Conservation (phyloP, 2,329 filamentous ascomycete genomes). For the Aspergillus sp. region DNA sequence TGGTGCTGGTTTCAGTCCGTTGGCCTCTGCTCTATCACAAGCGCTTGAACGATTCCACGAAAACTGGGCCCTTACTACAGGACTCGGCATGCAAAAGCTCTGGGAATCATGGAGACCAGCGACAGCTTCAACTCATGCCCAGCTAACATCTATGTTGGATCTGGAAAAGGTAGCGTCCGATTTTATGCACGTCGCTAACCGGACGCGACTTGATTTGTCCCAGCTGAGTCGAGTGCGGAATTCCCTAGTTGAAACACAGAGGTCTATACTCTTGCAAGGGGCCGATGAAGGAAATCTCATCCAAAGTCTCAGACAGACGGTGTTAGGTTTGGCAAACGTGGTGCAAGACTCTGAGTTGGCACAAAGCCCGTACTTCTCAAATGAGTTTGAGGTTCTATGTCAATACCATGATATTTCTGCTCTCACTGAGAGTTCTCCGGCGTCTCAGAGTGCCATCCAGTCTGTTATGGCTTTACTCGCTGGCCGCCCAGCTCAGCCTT, state of each 20-base stretch:
- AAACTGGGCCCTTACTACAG: conserved; percentile 71
- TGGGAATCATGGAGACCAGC: conserved; percentile 72
- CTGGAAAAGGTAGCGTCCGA: conserved; percentile 36
- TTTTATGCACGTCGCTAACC: conserved; percentile 38
- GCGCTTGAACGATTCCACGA: conserved; percentile 60
- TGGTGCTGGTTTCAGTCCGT: conserved; percentile 23
- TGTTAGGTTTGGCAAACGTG: conserved; percentile 34
- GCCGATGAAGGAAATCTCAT: conserved; percentile 38
- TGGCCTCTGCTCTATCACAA: conserved; percentile 29
- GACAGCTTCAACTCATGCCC: conserved; percentile 42
- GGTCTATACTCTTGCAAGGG: conserved; percentile 35
- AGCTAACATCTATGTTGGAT: conserved; percentile 36
- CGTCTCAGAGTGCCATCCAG: conserved; percentile 21
- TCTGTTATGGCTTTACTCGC: conserved; percentile 39
- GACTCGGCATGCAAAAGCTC: conserved; percentile 74
- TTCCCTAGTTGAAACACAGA: conserved; percentile 41
- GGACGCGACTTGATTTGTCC: conserved; percentile 35
- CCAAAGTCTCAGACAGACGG: conserved; percentile 38
- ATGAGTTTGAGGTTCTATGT: conserved; percentile 49
- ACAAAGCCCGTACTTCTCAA: conserved; percentile 43
- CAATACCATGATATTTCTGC: conserved; percentile 44
- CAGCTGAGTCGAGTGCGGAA: conserved; percentile 37
- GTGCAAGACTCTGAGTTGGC: conserved; percentile 30
- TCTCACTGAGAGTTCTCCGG: conserved; percentile 12
- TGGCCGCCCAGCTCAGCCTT: conserved; percentile 34